Percentiles rank a stretch among this genome's conserved stretches.
These are phyloP conservation scores for Termitomyces sp. DNA, from an alignment of 768 basidiomycete species.

Conservation along the genomic window DNA sequence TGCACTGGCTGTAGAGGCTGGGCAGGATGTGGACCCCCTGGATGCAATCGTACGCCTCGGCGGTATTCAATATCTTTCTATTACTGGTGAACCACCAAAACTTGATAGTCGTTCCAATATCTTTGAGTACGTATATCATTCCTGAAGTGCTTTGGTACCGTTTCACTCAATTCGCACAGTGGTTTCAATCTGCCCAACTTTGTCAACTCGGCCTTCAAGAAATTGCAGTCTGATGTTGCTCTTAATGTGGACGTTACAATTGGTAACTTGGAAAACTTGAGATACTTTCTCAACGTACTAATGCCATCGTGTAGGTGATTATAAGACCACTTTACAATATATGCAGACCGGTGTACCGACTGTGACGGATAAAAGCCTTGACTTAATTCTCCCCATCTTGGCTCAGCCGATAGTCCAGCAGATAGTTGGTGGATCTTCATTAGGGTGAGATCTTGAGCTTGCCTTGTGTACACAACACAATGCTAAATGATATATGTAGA, in stretches of 20 bases:
- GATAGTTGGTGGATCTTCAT: slow-evolving; percentile 50
- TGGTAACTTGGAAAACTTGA: slow-evolving; percentile 25
- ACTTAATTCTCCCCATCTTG: slow-evolving; percentile 61
- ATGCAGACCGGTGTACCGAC: slow-evolving; percentile 51
- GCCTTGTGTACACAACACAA: neutral
- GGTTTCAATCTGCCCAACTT: slow-evolving; percentile 60
- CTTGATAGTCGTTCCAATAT: slow-evolving; percentile 36
- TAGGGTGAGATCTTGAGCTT: slow-evolving; percentile 35
- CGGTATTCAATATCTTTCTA: slow-evolving; percentile 55
- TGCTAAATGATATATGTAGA: slow-evolving; percentile 21
- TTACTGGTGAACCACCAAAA: slow-evolving; percentile 23
- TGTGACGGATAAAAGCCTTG: slow-evolving; percentile 52
- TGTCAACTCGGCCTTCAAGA: slow-evolving; percentile 60
- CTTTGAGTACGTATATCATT: slow-evolving; percentile 39
- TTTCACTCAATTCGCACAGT: slow-evolving; percentile 20
- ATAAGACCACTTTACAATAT: slow-evolving; percentile 56
- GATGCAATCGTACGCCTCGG: slow-evolving; percentile 63
- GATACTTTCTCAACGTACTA: neutral
- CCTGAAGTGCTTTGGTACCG: neutral
- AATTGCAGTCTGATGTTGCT: slow-evolving; percentile 55
- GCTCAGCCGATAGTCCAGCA: slow-evolving; percentile 73
- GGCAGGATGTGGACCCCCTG: slow-evolving; percentile 51
- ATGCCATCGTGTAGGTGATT: slow-evolving; percentile 39
- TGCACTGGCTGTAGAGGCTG: slow-evolving; percentile 58
- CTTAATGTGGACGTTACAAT: slow-evolving; percentile 51